Evolutionary conservation across 2,329 filamentous ascomycete genomes (phyloP).

Genomic region (Knufia petricola): DNA sequence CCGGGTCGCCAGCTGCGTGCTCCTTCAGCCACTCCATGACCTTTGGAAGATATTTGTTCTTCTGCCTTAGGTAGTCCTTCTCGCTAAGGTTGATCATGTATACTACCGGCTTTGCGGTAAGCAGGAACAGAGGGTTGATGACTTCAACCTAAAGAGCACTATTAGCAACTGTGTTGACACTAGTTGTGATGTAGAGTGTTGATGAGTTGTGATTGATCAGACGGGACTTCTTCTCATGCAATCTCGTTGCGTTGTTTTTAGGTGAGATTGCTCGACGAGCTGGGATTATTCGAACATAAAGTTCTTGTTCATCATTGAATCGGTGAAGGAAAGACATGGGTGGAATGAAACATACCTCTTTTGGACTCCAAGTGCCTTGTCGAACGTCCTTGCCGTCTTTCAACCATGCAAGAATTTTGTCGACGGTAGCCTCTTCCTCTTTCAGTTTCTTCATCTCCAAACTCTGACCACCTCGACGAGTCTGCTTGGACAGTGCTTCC

Average conservation of each 20-base stretch:
- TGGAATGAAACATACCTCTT: slow-evolving; percentile 67
- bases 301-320: slow-evolving; percentile 96
- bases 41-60: slow-evolving; percentile 97
- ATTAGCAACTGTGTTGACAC: slow-evolving; percentile 15
- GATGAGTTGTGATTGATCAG: slow-evolving; percentile 43
- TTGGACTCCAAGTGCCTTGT: slow-evolving; percentile 78
- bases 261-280: slow-evolving; percentile 84
- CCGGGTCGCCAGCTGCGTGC: slow-evolving; percentile 74
- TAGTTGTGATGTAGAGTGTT: slow-evolving; percentile 16
- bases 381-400: slow-evolving; percentile 87
- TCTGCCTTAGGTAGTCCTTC: slow-evolving; percentile 93
- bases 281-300: slow-evolving; percentile 95
- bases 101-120: slow-evolving; percentile 93
- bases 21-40: slow-evolving; percentile 93
- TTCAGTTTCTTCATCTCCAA: slow-evolving; percentile 96
- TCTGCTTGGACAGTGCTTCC: slow-evolving; percentile 88
- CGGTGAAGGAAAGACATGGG: slow-evolving; percentile 20
- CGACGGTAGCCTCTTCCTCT: slow-evolving; percentile 86
- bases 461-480: slow-evolving; percentile 82
- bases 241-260: slow-evolving; percentile 58
- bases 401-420: slow-evolving; percentile 75
- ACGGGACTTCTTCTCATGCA: slow-evolving; percentile 78
- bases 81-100: slow-evolving; percentile 96
- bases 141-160: slow-evolving; percentile 65
- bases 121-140: slow-evolving; percentile 91